These are phyloP conservation scores for Nakataea oryzae DNA, from an alignment of 2,329 filamentous ascomycete species.

Conservation along the genomic window DNA sequence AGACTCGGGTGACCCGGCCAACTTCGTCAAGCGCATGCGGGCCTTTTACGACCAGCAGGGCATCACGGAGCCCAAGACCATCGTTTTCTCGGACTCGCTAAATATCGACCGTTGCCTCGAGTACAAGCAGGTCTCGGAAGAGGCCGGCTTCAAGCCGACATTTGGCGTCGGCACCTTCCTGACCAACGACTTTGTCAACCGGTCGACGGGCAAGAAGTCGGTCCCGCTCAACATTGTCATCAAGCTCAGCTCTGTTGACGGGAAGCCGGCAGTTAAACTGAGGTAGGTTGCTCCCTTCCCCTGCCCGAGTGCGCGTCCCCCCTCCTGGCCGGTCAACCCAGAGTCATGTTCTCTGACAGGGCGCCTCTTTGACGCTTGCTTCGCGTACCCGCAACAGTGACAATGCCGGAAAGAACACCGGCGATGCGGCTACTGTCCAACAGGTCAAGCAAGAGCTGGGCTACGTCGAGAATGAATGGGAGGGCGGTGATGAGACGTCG, in stretches of 20 bases:
- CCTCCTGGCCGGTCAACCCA: too few relatives aligned
- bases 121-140: constrained; percentile 77
- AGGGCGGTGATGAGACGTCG: constrained; percentile 69
- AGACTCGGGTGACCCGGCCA: constrained; percentile 76
- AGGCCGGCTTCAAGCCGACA: constrained; percentile 69
- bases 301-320: not conserved
- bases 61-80: constrained; percentile 71
- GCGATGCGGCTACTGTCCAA: constrained; percentile 66
- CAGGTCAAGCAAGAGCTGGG: constrained; percentile 78
- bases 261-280: constrained; percentile 81
- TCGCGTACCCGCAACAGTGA: constrained; percentile 32
- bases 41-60: constrained; percentile 69
- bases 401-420: constrained; percentile 90
- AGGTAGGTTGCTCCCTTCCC: constrained; percentile 30
- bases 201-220: constrained; percentile 68
- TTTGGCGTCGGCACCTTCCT: constrained; percentile 95
- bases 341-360: not conserved
- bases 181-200: constrained; percentile 83
- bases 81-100: constrained; percentile 93
- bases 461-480: constrained; percentile 79
- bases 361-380: not conserved
- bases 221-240: constrained; percentile 95
- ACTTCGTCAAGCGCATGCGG: constrained; percentile 69
- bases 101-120: constrained; percentile 84
- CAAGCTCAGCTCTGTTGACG: constrained; percentile 79